These are phyloP conservation scores for Ganoderma multipileum DNA, from an alignment of 1,284 basidiomycete species.

Conservation along the genomic window DNA sequence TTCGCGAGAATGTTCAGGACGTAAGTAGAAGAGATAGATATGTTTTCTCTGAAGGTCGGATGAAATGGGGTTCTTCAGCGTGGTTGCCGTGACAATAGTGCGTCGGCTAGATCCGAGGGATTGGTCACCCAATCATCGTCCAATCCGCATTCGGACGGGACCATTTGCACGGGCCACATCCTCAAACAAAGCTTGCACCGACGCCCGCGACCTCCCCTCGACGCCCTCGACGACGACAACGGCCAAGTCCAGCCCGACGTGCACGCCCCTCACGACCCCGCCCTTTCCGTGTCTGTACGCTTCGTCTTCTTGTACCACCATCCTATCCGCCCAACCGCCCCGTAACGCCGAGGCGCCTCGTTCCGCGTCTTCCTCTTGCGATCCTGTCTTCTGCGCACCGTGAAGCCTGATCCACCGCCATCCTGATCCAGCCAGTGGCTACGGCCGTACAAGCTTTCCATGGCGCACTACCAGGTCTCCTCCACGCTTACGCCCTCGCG, in stretches of 20 bases:
- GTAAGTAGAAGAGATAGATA: not conserved
- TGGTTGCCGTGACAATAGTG: slow-evolving; percentile 34
- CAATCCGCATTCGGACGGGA: slow-evolving; percentile 12
- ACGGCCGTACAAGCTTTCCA: slow-evolving; percentile 26
- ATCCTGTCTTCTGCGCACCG: slow-evolving; percentile 4
- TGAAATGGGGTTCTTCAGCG: not conserved
- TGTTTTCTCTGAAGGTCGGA: not conserved
- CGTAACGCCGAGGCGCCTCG: not conserved
- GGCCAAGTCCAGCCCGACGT: slow-evolving; percentile 12
- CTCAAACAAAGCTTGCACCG: slow-evolving; percentile 26
- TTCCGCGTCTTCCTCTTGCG: not conserved
- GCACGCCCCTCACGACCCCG: slow-evolving; percentile 12
- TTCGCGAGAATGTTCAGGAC: not conserved
- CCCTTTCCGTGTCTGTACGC: slow-evolving; percentile 6
- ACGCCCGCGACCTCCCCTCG: slow-evolving; percentile 7
- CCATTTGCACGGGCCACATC: slow-evolving; percentile 23
- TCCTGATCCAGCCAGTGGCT: slow-evolving; percentile 9
- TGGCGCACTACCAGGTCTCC: slow-evolving; percentile 58
- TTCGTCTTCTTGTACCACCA: slow-evolving; percentile 1
- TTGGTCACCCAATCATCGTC: slow-evolving; percentile 24
- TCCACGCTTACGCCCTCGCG: slow-evolving; percentile 59
- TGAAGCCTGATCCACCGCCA: slow-evolving; percentile 9
- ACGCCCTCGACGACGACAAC: slow-evolving; percentile 17
- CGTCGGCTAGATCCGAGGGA: slow-evolving; percentile 31
- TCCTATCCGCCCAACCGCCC: slow-evolving; percentile 4